Base-by-base conservation (phyloP, 208 protist species). In the Jaenimonas drosophilae region DNA sequence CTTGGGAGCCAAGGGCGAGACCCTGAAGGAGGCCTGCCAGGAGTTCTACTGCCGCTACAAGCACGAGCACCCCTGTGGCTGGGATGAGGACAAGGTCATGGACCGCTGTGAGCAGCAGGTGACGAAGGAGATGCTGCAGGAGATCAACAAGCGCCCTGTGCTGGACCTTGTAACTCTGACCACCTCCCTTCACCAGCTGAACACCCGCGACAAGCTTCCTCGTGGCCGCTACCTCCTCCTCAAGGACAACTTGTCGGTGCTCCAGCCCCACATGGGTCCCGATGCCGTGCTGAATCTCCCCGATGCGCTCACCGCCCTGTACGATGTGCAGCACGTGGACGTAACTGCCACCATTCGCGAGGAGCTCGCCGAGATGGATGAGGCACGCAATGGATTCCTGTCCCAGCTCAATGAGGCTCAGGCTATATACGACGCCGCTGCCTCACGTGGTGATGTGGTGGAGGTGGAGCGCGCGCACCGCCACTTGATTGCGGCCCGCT, bases 271-370 rank as follows among this genome's bases (percentile, higher is more conserved):
- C 44, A 56, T 68, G 32, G 70, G 66, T 17, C 14, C 36, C 12
- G 38, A 70, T 28, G 42, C 74, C 6, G 47, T 66, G 3, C 51
- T 75, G 38, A 51, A 71, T 24, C 45, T 90, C 3, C 53, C 70
- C 7, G 68, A 69, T 16, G 47, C 74, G 11, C 68, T 78, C 17
- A 64, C 54, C 3, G 75, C 66, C 30, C 64, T 90, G 36, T 74
- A 90, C 56, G 76, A 90, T 20, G 66, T 82, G 12, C 77, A 84
- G 42, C 59, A 71, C 43, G 74, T 81, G 0, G 81, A 90, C 36
- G 52, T 71, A 7, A 64, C 66, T 17, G 60, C 70, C 11, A 55
- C 57, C 23, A 44, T 90, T 20, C 76, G 73, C 14, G 73, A 67
- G 47, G 73, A 90, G 54, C 52, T 82, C n/a, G 42, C 67, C 6